Percentiles rank a stretch among this genome's conserved stretches.
Evolutionary conservation across 2,329 filamentous ascomycete species (phyloP).

Genomic region (Calonectria pseudoreteaudii): DNA sequence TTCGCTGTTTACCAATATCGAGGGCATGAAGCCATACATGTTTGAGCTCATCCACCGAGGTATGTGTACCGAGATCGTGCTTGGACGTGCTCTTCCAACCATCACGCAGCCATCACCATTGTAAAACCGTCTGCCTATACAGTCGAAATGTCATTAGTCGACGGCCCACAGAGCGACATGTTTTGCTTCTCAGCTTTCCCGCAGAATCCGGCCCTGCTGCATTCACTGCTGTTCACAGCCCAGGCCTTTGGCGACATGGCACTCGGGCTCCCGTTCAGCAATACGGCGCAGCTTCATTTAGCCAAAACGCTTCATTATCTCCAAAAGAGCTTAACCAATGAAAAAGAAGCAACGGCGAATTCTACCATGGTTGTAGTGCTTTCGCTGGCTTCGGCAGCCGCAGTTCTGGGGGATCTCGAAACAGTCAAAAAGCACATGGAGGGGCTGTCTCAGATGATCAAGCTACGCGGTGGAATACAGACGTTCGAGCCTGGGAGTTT

Average conservation of each 20-base stretch:
- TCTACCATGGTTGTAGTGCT: conserved; percentile 37
- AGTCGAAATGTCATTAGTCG: conserved; percentile 24
- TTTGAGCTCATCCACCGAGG: conserved; percentile 23
- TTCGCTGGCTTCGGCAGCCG: conserved; percentile 37
- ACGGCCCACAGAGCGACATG: conserved; percentile 12
- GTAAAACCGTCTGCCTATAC: conserved; percentile 38
- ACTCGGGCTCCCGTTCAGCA: conserved; percentile 6
- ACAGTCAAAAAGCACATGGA: conserved; percentile 40
- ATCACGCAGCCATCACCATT: conserved; percentile 21
- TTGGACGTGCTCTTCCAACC: neutral
- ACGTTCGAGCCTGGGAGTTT: conserved; percentile 25
- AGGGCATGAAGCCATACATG: conserved; percentile 29
- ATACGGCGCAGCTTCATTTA: conserved; percentile 31
- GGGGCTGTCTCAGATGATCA: conserved; percentile 36
- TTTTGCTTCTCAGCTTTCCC: conserved; percentile 38
- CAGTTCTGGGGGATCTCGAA: conserved; percentile 36
- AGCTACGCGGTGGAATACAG: conserved; percentile 37
- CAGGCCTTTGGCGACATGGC: conserved; percentile 39
- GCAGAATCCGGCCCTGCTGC: conserved; percentile 35
- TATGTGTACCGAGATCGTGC: neutral
- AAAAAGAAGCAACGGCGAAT: conserved; percentile 21
- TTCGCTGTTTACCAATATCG: conserved; percentile 8
- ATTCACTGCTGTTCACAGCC: conserved; percentile 38
- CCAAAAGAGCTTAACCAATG: conserved; percentile 31
- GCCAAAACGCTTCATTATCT: conserved; percentile 34